Base-by-base conservation (phyloP, 441 rosid genomes). In the Erodium texanum region DNA sequence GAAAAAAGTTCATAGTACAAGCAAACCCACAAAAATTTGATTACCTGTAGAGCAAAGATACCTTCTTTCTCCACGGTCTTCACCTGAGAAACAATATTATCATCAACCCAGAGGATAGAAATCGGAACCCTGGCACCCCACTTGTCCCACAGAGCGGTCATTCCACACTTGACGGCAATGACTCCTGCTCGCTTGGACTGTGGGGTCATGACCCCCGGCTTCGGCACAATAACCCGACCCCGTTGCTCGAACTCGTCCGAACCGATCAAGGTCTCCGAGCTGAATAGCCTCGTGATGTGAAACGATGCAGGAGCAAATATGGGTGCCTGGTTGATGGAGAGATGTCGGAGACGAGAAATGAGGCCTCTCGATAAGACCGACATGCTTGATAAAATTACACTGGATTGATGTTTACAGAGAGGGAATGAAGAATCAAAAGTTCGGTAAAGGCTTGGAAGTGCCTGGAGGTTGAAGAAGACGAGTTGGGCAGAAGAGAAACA, bases 51-150 rank as follows among this genome's bases (percentile, higher is more conserved):
- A 63, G 97, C 77, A 71, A 85, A 89, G 68, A 87, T 50, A 10
- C 98, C 97, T 86, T 92, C 98, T 73, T 88, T 94, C 66, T 92
- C 98, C 23, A 89, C 34, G 41, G 97, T 92, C 74, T 94, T 94
- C 70, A 92, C 93, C 84, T 94, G 98, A 72, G 96, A 82, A 69
- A 94, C 99, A 27, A 92, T 82, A 70, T 92, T 94, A 66, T 92
- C 95, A 71, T 94, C 99, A 11, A 88, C 93, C 94, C 94, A 92
- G n/a, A 94, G 90, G 9, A 94, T 73, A 62, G 90, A 81, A 36
- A 84, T 61, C n/a, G 98, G 99, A 75, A 94, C 75, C 84, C 93
- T 87, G 48, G 84, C 83, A 27, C 97, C 97, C 99, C 99, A 94
- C 82, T 94, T 94, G 76, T 94, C 93, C 99, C 98, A 92, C 48